Conservation (phyloP, 345 rosid species). For the Camelina hispida region DNA sequence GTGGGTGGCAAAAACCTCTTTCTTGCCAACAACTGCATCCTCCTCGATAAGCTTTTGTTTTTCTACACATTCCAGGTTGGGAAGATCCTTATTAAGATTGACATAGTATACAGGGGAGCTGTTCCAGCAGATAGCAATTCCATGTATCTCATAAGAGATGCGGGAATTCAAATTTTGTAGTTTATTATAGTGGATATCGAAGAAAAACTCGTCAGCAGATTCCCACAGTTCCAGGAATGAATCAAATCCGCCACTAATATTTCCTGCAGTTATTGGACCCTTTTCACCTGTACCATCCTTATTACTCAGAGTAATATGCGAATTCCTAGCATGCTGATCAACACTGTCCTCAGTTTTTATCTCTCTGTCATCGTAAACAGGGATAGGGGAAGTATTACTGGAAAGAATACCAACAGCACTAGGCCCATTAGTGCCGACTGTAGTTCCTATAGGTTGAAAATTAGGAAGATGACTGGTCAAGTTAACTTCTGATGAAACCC, state of each 20-base stretch:
- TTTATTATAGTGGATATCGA: slow-evolving; percentile 83
- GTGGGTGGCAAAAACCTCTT: slow-evolving; percentile 43
- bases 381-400: slow-evolving; percentile 29
- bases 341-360: slow-evolving; percentile 28
- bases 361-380: slow-evolving; percentile 23
- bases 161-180: slow-evolving; percentile 52
- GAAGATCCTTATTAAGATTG: slow-evolving; percentile 79
- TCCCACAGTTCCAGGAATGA: slow-evolving; percentile 88
- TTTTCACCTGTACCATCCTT: slow-evolving; percentile 55
- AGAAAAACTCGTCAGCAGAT: slow-evolving; percentile 66
- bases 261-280: slow-evolving; percentile 77
- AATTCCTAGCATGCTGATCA: slow-evolving; percentile 35
- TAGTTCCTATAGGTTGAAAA: slow-evolving; percentile 41
- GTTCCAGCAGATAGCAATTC: slow-evolving; percentile 93
- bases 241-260: slow-evolving; percentile 76
- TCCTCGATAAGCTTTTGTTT: slow-evolving; percentile 40
- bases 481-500: slow-evolving; percentile 48
- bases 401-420: slow-evolving; percentile 25
- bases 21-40: slow-evolving; percentile 48
- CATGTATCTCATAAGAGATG: slow-evolving; percentile 75
- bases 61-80: slow-evolving; percentile 52
- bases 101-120: slow-evolving; percentile 82
- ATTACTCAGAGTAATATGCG: slow-evolving; percentile 36
- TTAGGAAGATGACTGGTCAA: slow-evolving; percentile 42
- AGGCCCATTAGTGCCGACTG: slow-evolving; percentile 35